A percentile compares a stretch with the other conserved stretches of the same genome.
Conservation (phyloP, 176 grass and related monocot genomes). For the Oryza australiensis region DNA sequence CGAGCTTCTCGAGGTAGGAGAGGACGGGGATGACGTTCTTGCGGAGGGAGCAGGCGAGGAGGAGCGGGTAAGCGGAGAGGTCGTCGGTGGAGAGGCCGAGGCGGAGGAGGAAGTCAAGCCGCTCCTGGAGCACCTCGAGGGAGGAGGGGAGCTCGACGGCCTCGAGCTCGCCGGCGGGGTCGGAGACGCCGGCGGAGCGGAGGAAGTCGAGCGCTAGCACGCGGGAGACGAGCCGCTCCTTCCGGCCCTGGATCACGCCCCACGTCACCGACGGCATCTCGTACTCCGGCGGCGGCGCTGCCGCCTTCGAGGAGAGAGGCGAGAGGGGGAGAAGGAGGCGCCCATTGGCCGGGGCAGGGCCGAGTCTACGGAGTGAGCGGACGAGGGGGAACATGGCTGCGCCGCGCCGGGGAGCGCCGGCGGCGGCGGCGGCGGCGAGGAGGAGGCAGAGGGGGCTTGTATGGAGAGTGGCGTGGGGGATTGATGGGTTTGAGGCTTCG, state of each 20-base stretch:
- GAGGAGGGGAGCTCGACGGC: conserved; percentile 89
- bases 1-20: conserved; percentile 91
- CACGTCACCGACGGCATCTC: conserved; percentile 95
- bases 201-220: conserved; percentile 96
- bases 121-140: conserved; percentile 90
- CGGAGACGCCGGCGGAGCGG: conserved; percentile 70
- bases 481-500: conserved; percentile 22
- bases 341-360: not conserved
- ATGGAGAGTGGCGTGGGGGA: conserved; percentile 13
- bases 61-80: conserved; percentile 77
- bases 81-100: conserved; percentile 89
- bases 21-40: conserved; percentile 94
- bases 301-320: conserved; percentile 22
- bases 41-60: conserved; percentile 83
- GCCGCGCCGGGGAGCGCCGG: not conserved
- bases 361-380: conserved; percentile 29
- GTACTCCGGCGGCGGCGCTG: conserved; percentile 84
- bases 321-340: not conserved
- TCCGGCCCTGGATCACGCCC: conserved; percentile 87
- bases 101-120: conserved; percentile 92
- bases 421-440: conserved; percentile 20
- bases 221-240: conserved; percentile 90
- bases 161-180: conserved; percentile 74
- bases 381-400: conserved; percentile 39
- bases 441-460: not conserved